These are phyloP conservation scores for Botrytis elliptica DNA, from an alignment of 2,329 filamentous ascomycete species.

Conservation along the genomic window DNA sequence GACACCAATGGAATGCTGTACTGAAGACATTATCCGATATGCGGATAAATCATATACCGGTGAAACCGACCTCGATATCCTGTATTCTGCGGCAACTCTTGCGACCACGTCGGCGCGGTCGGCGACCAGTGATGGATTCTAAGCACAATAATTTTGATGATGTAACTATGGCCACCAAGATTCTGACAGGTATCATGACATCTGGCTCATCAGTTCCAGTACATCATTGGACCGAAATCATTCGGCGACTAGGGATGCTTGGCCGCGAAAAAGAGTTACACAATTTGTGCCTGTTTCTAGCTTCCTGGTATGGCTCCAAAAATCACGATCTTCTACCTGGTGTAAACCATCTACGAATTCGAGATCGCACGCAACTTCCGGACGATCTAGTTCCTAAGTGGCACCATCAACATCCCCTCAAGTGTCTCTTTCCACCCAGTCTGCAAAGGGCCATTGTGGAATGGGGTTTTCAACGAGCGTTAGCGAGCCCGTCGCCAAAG, in stretches of 20 bases:
- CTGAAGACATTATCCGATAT: conserved; percentile 46
- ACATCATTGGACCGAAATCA: conserved; percentile 54
- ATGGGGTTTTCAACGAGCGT: conserved; percentile 47
- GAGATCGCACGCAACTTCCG: conserved; percentile 23
- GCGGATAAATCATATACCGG: conserved; percentile 43
- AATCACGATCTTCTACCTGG: conserved; percentile 1
- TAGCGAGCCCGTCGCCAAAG: conserved; percentile 13
- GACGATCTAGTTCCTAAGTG: conserved; percentile 25
- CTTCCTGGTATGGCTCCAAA: conserved; percentile 41
- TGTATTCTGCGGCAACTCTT: conserved; percentile 45
- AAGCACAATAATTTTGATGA: conserved; percentile 35
- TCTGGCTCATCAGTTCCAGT: conserved; percentile 45
- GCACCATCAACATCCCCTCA: conserved; percentile 39
- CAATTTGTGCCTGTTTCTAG: conserved; percentile 51
- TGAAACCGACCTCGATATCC: conserved; percentile 47
- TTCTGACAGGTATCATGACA: conserved; percentile 49
- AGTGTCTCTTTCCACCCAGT: conserved; percentile 43
- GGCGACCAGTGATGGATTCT: conserved; percentile 25
- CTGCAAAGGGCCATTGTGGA: conserved; percentile 49
- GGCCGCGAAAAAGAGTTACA: conserved; percentile 51
- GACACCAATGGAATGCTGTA: conserved; percentile 38
- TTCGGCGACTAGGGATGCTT: conserved; percentile 59
- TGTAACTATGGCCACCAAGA: conserved; percentile 42
- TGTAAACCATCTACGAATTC: conserved; percentile 14
- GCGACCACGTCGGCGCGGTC: conserved; percentile 39